Percentiles rank a stretch among this genome's conserved stretches.
These are phyloP conservation scores for Liriodendron chinense DNA, from an alignment of 164 flowering plant species.

Conservation along the genomic window DNA sequence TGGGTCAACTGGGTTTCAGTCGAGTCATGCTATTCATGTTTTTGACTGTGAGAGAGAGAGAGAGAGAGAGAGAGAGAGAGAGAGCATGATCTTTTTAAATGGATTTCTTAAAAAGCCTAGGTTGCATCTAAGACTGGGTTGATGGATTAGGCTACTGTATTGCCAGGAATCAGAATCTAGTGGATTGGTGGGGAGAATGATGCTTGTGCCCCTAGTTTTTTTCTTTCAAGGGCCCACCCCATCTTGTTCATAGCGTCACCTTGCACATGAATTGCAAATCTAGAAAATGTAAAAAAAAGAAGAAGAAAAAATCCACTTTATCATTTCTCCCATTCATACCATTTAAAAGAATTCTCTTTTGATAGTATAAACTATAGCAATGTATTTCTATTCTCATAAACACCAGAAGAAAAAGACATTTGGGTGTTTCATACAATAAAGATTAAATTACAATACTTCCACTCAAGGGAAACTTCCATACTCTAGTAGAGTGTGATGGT, in stretches of 20 bases:
- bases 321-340: not conserved
- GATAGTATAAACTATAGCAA: not conserved
- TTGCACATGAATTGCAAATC: not conserved
- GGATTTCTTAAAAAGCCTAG: slow-evolving; percentile 8
- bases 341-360: not conserved
- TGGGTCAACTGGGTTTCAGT: no score
- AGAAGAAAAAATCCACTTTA: not conserved
- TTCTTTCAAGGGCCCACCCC: not conserved
- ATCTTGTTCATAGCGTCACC: not conserved
- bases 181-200: slow-evolving; percentile 4
- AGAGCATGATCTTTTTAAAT: not conserved
- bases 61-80: not conserved
- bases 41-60: no score
- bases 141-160: not conserved
- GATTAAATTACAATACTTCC: not conserved
- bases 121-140: not conserved
- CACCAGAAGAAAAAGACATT: not conserved
- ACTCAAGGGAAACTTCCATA: not conserved
- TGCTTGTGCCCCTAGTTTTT: not conserved
- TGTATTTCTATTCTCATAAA: not conserved
- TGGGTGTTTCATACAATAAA: not conserved
- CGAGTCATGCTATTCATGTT: no score
- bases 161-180: not conserved
- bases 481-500: not conserved
- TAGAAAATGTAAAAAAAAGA: no score